Percentiles rank a stretch among this genome's conserved stretches.
Conservation (phyloP, 768 basidiomycete genomes). For the Collybia sordida region DNA sequence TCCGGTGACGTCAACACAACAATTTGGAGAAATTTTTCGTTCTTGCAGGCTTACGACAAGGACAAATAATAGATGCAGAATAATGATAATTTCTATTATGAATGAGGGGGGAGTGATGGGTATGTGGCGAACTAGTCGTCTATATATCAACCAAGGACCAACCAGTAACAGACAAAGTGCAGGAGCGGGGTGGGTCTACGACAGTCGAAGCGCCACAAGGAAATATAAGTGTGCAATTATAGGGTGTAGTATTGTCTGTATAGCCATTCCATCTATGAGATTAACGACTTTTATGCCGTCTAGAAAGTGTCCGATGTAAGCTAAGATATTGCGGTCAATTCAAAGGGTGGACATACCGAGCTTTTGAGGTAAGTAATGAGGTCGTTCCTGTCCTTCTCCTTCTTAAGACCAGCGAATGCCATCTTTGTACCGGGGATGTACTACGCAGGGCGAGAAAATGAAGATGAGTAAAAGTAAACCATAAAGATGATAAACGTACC, state of each 20-base stretch:
- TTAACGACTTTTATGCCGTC: conserved; percentile 4
- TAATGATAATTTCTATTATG: neutral
- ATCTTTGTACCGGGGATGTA: conserved; percentile 98
- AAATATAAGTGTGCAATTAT: too few species aligned
- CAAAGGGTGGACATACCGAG: conserved; percentile 58
- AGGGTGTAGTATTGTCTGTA: too few species aligned
- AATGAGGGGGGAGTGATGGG: neutral
- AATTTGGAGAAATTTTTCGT: too few species aligned
- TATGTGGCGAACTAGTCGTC: too few species aligned
- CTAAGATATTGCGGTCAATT: too few species aligned
- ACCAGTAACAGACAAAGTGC: too few species aligned
- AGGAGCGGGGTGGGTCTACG: too few species aligned
- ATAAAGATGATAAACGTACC: conserved; percentile 59
- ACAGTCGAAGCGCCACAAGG: too few species aligned
- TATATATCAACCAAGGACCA: too few species aligned
- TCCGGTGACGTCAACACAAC: too few species aligned
- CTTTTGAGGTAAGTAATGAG: conserved; percentile 85
- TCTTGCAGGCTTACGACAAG: too few species aligned
- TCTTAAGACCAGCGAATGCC: conserved; percentile 98
- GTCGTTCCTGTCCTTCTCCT: conserved; percentile 96
- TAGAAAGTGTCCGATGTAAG: neutral
- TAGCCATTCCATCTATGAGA: neutral
- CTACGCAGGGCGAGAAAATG: conserved; percentile 29
- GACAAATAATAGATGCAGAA: too few species aligned
- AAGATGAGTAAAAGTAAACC: neutral